phyloP scores from a whole-genome alignment of 495 filamentous ascomycete species.

The Daldinia caldariorum region DNA sequence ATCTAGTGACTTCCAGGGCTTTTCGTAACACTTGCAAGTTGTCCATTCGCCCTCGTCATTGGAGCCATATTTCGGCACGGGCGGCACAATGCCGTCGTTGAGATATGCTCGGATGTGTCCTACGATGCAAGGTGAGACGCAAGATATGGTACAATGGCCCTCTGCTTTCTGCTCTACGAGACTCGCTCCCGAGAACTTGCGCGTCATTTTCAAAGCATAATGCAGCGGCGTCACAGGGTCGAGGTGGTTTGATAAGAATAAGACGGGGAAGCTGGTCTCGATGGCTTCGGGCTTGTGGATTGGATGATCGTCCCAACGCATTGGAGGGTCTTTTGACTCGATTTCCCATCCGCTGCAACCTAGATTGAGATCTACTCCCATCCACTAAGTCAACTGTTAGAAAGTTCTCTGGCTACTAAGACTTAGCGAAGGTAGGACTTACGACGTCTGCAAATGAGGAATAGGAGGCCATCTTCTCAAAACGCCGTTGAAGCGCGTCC shows the following conservation, averaged over 20 bases:
- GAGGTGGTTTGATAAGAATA: constrained; percentile 67
- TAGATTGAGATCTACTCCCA: constrained; percentile 47
- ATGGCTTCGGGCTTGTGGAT: constrained; percentile 46
- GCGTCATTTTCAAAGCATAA: constrained; percentile 63
- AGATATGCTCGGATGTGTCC: constrained; percentile 53
- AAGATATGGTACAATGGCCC: constrained; percentile 57
- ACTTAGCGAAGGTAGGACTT: constrained; percentile 15
- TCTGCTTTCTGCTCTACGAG: constrained; percentile 56
- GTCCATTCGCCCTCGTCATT: constrained; percentile 51
- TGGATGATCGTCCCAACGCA: constrained; percentile 51
- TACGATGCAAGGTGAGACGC: constrained; percentile 54
- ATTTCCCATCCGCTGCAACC: constrained; percentile 58
- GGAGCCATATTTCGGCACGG: constrained; percentile 44
- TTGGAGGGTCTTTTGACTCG: constrained; percentile 47
- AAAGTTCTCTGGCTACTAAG: background rate
- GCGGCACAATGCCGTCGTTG: constrained; percentile 51
- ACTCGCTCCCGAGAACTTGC: constrained; percentile 56
- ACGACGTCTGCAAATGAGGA: constrained; percentile 58
- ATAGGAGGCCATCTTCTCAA: constrained; percentile 48
- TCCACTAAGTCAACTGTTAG: constrained; percentile 46
- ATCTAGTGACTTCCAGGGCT: constrained; percentile 46
- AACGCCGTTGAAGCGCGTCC: constrained; percentile 47
- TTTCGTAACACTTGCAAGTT: constrained; percentile 51
- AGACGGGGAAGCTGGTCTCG: constrained; percentile 64
- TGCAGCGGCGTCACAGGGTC: constrained; percentile 69